Base-by-base conservation (phyloP, 306 rosid species). In the Mimosa bimucronata region DNA sequence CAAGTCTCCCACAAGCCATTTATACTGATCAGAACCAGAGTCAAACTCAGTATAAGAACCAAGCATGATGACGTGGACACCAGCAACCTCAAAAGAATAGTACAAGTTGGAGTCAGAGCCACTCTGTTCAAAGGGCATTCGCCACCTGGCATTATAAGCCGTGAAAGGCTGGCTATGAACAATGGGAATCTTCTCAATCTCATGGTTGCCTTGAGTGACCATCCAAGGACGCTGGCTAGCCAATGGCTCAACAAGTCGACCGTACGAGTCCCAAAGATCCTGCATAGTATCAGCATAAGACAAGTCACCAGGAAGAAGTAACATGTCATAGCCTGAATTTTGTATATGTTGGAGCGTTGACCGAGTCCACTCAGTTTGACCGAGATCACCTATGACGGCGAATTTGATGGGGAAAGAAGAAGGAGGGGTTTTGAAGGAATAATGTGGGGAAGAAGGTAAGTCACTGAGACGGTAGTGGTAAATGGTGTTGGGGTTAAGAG, bases 201-300 rank as follows among this genome's bases (percentile, higher is more conserved):
- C 99, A 26, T 95, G 98, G 88, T 95, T 90, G 10, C 98, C 98
- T 45, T 83, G 81, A 0, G 98, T 95, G 12, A 95, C 97, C 99
- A 95, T 93, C 99, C 99, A 95, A 1, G 99, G 99, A 73, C 97
- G 86, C 57, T 87, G 86, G 81, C 98, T 87, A 0, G 98, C 95
- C 41, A 86, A 75, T 40, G 98, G 94, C 82, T 87, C 94, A 0
- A 91, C 97, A 3, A 95, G 84, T 15, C 94, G 86, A 16, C 97
- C 98, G 16, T 85, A 92, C 0, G 89, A 87, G 78, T 95, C 98
- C 98, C 98, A 93, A 16, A 12, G 40, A 2, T 41, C 0, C 78
- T 95, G 99, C 2, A 10, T 0, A 0, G 1, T 0, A 46, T 95
- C 97, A 11, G 97, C 98, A 29, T 95, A 93, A 23, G 99, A 75